These are phyloP conservation scores for Phytophthora chlamydospora DNA, from an alignment of 352 stramenopile genomes.

Conservation along the genomic window DNA sequence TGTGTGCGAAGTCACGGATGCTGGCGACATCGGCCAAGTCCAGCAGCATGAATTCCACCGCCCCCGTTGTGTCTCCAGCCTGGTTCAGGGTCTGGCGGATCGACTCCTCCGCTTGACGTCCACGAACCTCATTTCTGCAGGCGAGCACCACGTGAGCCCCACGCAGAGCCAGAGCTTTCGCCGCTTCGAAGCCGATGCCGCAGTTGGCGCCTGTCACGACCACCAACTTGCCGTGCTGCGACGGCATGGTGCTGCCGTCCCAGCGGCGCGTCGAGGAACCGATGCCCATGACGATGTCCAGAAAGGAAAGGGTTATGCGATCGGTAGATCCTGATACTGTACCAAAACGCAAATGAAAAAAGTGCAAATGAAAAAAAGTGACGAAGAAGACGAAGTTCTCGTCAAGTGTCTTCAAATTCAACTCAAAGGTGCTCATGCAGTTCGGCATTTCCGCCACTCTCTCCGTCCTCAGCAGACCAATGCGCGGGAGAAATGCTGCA, in stretches of 20 bases:
- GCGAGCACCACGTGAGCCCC: slow-evolving; percentile 79
- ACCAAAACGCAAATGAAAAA: neutral
- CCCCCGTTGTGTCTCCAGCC: slow-evolving; percentile 22
- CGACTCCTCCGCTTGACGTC: slow-evolving; percentile 26
- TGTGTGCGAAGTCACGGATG: slow-evolving; percentile 49
- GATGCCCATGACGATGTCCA: slow-evolving; percentile 17
- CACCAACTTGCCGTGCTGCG: slow-evolving; percentile 58
- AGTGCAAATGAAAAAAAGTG: too few species aligned
- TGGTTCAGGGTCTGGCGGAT: slow-evolving; percentile 29
- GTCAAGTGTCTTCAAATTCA: slow-evolving; percentile 19
- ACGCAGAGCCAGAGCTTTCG: slow-evolving; percentile 59
- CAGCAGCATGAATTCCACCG: slow-evolving; percentile 45
- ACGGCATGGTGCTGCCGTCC: slow-evolving; percentile 37
- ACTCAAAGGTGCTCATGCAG: slow-evolving; percentile 20
- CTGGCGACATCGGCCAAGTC: slow-evolving; percentile 58
- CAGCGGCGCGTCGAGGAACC: slow-evolving; percentile 16
- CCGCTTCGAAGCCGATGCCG: slow-evolving; percentile 81
- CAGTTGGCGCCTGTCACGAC: slow-evolving; percentile 88
- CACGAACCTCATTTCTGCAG: slow-evolving; percentile 53
- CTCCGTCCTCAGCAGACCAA: slow-evolving; percentile 45
- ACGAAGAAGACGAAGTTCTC: neutral
- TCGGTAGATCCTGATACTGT: slow-evolving; percentile 12
- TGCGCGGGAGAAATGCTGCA: slow-evolving; percentile 49
- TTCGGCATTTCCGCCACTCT: neutral
- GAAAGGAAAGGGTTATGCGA: slow-evolving; percentile 6